Evolutionary conservation across 2,329 filamentous ascomycete genomes (phyloP), one percentile per base, ranked within the genome.

Genomic region (Shiraia sp.): DNA sequence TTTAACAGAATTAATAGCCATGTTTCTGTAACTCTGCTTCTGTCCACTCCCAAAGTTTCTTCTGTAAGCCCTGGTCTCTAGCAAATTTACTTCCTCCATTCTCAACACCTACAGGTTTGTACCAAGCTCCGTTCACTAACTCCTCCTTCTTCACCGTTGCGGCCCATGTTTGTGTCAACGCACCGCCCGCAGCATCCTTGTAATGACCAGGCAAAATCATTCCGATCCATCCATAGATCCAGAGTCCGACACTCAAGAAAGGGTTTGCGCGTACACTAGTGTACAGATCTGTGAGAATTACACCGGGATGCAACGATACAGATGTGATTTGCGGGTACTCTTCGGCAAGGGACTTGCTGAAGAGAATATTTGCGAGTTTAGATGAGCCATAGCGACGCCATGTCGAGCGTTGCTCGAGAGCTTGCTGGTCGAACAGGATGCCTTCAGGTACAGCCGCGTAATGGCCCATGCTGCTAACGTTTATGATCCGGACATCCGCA

Each of bases 281-380:
- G 26, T 61, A 72, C n/a, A 78, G 46, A 22, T 75, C 72, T 1
- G 76, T 77, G 12, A 68, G 43, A 13, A 79, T 73, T 15, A 75
- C 65, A 10, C 78, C 78, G 0, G 78, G 78, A 45, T 80, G 77
- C 4, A 79, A 48, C 0, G 72, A 63, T 0, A 74, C 68, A 6
- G 63, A 63, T 0, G 68, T 75, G 37, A 80, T 70, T 3, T 63
- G 40, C 1, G 77, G 76, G 46, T 79, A 74, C 0, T 65, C 66
- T 10, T 55, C 43, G 1, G 74, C 72, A 2, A 78, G 63, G 29
- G 73, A 65, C 6, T 64, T 54, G 0, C 73, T 63, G 51, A 72
- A 78, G 1, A 79, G 68, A 10, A 79, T 61, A 31, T 79, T 78
- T 4, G 75, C 75, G 4, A 80, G 67, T 49, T 79, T 80, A 23